A percentile compares a stretch with the other conserved stretches of the same genome.
phyloP scores from a whole-genome alignment of 495 filamentous ascomycete species.

The Neurospora terricola region DNA sequence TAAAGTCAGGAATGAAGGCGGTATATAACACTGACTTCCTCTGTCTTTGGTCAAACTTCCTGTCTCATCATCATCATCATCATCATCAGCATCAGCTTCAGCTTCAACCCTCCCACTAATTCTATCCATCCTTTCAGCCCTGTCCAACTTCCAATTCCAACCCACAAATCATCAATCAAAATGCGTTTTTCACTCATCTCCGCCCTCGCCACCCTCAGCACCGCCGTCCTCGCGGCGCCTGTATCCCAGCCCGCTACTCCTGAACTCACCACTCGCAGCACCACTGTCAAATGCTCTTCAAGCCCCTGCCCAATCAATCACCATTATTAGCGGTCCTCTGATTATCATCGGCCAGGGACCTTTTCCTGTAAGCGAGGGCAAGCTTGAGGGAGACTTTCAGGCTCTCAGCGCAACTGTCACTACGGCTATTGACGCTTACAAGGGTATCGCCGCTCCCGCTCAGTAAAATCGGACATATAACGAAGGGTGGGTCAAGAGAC shows the following conservation, averaged over 20 bases:
- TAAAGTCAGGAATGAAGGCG: no score
- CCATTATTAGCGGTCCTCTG: constrained; percentile 14
- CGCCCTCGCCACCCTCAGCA: constrained; percentile 4
- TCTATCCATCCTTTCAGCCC: no score
- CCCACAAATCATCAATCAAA: not conserved
- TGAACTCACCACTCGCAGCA: constrained; percentile 4
- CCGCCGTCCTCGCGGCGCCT: constrained; percentile 1
- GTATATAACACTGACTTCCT: no score
- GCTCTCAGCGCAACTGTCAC: not conserved
- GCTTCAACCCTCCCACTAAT: no score
- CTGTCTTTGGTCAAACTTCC: not conserved
- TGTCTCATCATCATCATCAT: not conserved
- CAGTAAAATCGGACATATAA: not conserved
- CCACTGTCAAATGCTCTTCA: not conserved
- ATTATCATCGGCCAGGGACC: constrained; percentile 19
- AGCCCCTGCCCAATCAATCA: not conserved
- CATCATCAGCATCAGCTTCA: not conserved
- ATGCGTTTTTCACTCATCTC: constrained; percentile 17
- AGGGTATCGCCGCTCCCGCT: not conserved
- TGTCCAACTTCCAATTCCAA: no score
- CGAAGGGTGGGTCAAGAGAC: not conserved
- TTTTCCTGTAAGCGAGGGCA: constrained; percentile 9
- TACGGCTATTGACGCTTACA: not conserved
- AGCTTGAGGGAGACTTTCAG: not conserved
- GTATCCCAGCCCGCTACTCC: not conserved